Base-by-base conservation (phyloP, 2,329 filamentous ascomycete species). In the Colletotrichum filicis region DNA sequence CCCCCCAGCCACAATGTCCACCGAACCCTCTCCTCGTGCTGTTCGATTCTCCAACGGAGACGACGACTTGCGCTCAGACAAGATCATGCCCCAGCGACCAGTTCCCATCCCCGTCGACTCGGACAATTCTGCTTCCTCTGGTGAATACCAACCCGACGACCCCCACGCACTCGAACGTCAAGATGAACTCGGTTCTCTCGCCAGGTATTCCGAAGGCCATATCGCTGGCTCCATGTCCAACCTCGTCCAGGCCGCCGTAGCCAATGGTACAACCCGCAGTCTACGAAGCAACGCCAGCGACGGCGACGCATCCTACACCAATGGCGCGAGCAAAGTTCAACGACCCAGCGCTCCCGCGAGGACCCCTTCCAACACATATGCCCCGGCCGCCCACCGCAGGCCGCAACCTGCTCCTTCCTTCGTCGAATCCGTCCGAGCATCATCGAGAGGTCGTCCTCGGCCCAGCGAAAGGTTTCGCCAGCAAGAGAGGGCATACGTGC, bases 401-500 rank as follows among this genome's bases (percentile, higher is more conserved):
- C 86, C 88, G 2, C 82, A 61, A 19, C 79, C 83, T 55, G 78
- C 83, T n/a, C 79, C 85, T 62, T 82, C 86, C 46, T 85, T 84
- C 73, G 81, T 83, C 73, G 84, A 83, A 57, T 81, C 84, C 66
- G 83, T 86, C 76, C 83, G 88, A 75, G 83, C 91, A 78, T 80
- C 87, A 76, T 83, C 90, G 80, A 83, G 90, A 83, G 84, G 89
- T 53, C 84, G 87, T 60, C 83, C 82, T 70, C 80, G 84, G 74
- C 85, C 82, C 78, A 87, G 80, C 74, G 86, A 87, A 49, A 84
- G 85, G n/a, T 90, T 86, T 70, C 88, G 93, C 73, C 94, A 94
- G 60, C 95, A 98, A 83, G 96, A 98, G 82, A 94, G 95, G 80
- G 96, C 96, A 70, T 99, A 99, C 80, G 93, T 98, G 42, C 95